Evolutionary conservation across 2,329 filamentous ascomycete species (phyloP).

Genomic region (Talaromyces sp.): DNA sequence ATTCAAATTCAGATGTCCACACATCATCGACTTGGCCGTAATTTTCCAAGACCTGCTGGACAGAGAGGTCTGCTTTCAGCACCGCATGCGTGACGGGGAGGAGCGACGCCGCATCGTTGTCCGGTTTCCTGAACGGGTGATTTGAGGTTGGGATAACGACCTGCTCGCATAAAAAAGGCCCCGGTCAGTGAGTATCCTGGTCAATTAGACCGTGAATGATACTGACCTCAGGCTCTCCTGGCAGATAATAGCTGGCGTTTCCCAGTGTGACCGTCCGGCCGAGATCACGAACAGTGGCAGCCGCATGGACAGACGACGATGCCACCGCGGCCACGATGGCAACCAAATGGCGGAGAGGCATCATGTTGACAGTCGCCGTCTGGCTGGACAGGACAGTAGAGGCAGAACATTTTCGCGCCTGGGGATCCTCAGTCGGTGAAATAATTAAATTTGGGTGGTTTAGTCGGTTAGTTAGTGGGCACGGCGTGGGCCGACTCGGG

Average conservation of each 20-base stretch:
- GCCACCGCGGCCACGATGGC: not conserved
- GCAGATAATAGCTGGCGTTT: slow-evolving; percentile 1
- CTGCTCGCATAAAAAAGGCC: not conserved
- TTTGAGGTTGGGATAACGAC: not conserved
- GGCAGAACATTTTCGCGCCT: not conserved
- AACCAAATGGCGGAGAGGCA: not conserved
- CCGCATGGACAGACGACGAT: not conserved
- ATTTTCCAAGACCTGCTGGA: not conserved
- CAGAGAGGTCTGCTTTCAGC: not conserved
- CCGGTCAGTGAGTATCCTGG: not conserved
- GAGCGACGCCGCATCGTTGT: not conserved
- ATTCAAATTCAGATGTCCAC: not conserved
- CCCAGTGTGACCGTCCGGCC: not conserved
- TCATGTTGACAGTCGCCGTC: not conserved
- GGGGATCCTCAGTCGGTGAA: not conserved
- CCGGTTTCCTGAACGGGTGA: not conserved
- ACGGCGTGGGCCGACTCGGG: not conserved
- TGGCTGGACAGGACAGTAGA: not conserved
- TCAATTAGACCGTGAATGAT: not conserved
- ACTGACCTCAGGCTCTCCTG: slow-evolving; percentile 1
- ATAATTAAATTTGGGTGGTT: too few relatives aligned
- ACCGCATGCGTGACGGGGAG: not conserved
- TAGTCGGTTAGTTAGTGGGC: not conserved
- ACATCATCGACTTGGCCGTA: not conserved
- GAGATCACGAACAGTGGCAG: not conserved